These are phyloP conservation scores for Brassica balearica DNA, from an alignment of 441 rosid species.

Conservation along the genomic window DNA sequence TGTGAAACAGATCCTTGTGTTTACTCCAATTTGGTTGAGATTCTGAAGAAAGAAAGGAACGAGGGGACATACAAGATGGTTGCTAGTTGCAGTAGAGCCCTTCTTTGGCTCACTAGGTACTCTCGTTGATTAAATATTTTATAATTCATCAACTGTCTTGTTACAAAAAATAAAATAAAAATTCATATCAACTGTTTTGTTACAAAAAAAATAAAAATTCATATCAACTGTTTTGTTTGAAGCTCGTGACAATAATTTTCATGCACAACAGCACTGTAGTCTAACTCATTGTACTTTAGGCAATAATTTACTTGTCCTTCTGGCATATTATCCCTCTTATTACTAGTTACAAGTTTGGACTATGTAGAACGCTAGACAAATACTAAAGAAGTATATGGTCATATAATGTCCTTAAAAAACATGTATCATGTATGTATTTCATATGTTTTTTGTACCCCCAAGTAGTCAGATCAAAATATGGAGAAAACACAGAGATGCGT, in stretches of 20 bases:
- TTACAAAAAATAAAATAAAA: too few relatives aligned
- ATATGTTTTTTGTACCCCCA: neutral
- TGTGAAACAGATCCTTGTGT: constrained; percentile 62
- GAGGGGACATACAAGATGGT: constrained; percentile 65
- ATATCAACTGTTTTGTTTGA: too few relatives aligned
- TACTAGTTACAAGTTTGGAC: constrained; percentile 3
- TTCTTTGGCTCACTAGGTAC: constrained; percentile 95
- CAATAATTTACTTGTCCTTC: neutral
- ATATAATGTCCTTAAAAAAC: neutral
- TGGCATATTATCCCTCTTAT: neutral
- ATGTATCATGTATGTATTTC: neutral
- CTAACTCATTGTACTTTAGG: constrained; percentile 12
- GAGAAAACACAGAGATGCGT: neutral
- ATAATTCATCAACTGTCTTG: too few relatives aligned
- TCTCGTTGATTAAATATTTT: neutral
- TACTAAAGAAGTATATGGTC: neutral
- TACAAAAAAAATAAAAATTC: too few relatives aligned
- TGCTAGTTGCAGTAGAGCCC: constrained; percentile 71
- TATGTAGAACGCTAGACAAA: neutral
- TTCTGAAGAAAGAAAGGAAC: constrained; percentile 69
- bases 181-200: too few relatives aligned
- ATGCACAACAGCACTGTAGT: neutral
- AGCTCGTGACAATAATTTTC: neutral
- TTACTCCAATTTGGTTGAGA: constrained; percentile 69
- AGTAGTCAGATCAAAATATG: constrained; percentile 14